These are phyloP conservation scores for Linum lewisii DNA, from an alignment of 345 rosid species.

Conservation along the genomic window DNA sequence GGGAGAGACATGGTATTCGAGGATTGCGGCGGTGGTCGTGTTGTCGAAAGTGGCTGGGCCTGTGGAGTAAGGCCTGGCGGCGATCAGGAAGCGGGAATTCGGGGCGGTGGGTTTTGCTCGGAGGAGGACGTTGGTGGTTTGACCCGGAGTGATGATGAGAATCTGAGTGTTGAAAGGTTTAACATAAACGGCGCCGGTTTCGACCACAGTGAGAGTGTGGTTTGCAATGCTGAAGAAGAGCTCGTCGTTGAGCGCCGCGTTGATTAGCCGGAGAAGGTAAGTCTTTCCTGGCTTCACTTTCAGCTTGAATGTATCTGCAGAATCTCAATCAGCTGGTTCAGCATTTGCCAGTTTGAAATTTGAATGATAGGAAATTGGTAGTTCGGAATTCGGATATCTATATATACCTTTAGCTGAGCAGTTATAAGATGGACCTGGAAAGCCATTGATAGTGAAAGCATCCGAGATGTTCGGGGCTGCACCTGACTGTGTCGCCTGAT, in stretches of 20 bases:
- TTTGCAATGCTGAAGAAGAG: conserved; percentile 24
- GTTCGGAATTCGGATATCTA: too few relatives aligned
- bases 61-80: conserved; percentile 18
- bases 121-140: conserved; percentile 23
- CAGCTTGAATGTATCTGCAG: conserved; percentile 21
- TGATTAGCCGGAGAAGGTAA: conserved; percentile 22
- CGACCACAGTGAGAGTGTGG: conserved; percentile 18
- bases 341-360: too few relatives aligned
- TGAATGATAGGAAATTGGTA: too few relatives aligned
- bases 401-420: conserved; percentile 16
- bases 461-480: conserved; percentile 21
- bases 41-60: conserved; percentile 18
- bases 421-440: conserved; percentile 21
- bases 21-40: conserved; percentile 15
- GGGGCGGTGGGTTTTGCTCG: conserved; percentile 17
- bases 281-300: conserved; percentile 24
- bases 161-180: conserved; percentile 17
- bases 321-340: too few relatives aligned
- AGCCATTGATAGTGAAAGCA: conserved; percentile 25
- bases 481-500: conserved; percentile 21
- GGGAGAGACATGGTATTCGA: conserved; percentile 12
- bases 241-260: conserved; percentile 28
- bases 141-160: conserved; percentile 17
- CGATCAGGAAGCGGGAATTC: conserved; percentile 18
- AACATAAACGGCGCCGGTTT: conserved; percentile 17